phyloP scores from a whole-genome alignment of 208 protist species.

The Leishmania aethiopica region DNA sequence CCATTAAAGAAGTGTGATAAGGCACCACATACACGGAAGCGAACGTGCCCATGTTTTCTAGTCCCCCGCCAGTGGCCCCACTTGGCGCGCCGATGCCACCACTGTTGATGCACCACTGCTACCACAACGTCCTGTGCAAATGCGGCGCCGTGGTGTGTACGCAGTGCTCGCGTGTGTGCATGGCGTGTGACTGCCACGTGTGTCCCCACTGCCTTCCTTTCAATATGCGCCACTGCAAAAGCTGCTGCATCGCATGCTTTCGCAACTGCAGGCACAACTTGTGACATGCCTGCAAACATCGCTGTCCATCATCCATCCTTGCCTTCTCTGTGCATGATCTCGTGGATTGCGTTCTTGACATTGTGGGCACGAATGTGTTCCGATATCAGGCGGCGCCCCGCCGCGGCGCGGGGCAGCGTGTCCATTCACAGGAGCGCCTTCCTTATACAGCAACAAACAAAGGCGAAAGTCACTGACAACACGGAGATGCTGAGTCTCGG shows the following conservation, averaged over 20 bases:
- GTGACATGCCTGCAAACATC: conserved; percentile 24
- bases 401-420: not conserved
- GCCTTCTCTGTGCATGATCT: not conserved
- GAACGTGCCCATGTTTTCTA: conserved; percentile 12
- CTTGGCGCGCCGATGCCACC: not conserved
- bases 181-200: conserved; percentile 66
- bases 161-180: conserved; percentile 63
- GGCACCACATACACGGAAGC: not conserved
- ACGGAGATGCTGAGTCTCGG: not conserved
- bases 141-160: conserved; percentile 63
- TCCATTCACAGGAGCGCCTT: not conserved
- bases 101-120: conserved; percentile 47
- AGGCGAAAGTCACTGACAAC: not conserved
- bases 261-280: conserved; percentile 47
- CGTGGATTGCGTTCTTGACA: not conserved
- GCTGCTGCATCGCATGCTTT: conserved; percentile 77
- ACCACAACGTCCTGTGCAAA: conserved; percentile 41
- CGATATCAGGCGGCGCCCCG: not conserved
- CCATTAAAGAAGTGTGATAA: not conserved
- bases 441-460: not conserved
- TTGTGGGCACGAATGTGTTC: too few relatives aligned
- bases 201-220: conserved; percentile 59
- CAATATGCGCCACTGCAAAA: conserved; percentile 71
- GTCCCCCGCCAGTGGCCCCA: conserved; percentile 5
- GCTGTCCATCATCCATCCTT: not conserved